These are phyloP conservation scores for Ophiostoma sp. DNA, from an alignment of 2,329 filamentous ascomycete genomes.

Conservation along the genomic window DNA sequence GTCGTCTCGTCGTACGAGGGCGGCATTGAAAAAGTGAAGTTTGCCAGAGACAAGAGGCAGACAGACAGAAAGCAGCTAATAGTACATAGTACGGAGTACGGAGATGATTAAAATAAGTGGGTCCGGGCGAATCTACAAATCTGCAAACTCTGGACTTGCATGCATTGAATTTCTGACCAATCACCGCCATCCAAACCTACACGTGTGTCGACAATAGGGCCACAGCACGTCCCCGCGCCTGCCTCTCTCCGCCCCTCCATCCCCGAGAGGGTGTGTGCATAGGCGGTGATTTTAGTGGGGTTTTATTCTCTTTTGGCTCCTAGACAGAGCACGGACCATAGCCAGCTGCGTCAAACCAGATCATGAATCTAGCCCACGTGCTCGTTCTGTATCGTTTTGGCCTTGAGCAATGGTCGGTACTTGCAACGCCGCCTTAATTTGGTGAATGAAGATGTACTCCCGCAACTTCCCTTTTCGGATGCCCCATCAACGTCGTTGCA, in stretches of 20 bases:
- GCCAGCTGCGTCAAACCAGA: constrained; percentile 6
- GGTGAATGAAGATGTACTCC: background rate
- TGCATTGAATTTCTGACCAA: constrained; percentile 19
- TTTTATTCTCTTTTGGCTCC: background rate
- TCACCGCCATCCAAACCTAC: constrained; percentile 19
- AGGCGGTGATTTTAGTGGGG: background rate
- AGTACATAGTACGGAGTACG: too few species aligned
- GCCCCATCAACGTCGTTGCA: background rate
- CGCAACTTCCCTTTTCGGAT: background rate
- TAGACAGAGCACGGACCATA: background rate
- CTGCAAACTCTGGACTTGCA: background rate
- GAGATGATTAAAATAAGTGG: background rate
- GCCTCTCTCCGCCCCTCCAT: constrained; percentile 12
- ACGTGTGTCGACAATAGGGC: constrained; percentile 27
- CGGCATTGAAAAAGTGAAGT: background rate
- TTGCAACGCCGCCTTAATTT: background rate
- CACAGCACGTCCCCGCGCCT: constrained; percentile 7
- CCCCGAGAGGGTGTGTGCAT: background rate
- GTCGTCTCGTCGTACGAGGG: too few species aligned
- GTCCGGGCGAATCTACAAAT: constrained; percentile 15
- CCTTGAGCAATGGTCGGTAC: background rate
- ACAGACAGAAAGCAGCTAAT: background rate
- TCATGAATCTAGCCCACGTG: constrained; percentile 7
- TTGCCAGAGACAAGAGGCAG: background rate
- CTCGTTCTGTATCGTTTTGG: background rate